Evolutionary conservation across 2,329 filamentous ascomycete genomes (phyloP).

Genomic region (Diaporthe destruens): DNA sequence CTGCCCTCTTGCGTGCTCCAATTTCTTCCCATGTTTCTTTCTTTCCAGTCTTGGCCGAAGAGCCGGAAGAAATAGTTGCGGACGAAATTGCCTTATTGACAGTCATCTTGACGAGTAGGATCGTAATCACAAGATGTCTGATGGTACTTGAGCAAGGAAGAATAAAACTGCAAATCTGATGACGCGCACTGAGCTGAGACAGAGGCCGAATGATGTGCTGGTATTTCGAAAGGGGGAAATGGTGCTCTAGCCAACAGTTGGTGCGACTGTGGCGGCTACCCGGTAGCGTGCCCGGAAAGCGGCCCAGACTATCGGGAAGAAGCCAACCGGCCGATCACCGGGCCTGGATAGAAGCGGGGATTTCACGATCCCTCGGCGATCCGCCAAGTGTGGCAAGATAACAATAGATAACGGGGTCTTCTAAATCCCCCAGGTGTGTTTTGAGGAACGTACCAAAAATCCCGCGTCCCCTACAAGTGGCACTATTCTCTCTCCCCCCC

Average conservation of each 20-base stretch:
- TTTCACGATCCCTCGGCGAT: background rate
- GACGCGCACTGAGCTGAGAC: background rate
- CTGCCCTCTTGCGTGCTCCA: constrained; percentile 57
- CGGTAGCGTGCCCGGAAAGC: background rate
- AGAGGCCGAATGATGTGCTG: background rate
- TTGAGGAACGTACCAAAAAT: no score
- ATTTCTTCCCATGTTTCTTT: constrained; percentile 56
- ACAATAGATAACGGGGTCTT: no score
- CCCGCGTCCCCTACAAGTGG: no score
- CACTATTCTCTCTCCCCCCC: no score
- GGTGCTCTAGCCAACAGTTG: background rate
- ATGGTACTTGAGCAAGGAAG: background rate
- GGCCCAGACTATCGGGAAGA: constrained; percentile 14
- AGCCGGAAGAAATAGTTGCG: background rate
- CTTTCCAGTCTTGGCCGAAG: background rate
- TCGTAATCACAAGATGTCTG: background rate
- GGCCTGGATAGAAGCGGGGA: constrained; percentile 19
- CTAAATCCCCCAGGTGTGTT: no score
- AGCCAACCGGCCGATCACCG: constrained; percentile 26
- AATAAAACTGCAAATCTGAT: background rate
- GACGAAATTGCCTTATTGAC: background rate
- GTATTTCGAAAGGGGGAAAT: background rate
- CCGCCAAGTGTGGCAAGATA: constrained; percentile 6
- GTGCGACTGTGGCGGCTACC: background rate
- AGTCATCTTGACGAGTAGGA: background rate